Evolutionary conservation across 1,284 basidiomycete species (phyloP).

Genomic region (Cryptococcus maquisensis): DNA sequence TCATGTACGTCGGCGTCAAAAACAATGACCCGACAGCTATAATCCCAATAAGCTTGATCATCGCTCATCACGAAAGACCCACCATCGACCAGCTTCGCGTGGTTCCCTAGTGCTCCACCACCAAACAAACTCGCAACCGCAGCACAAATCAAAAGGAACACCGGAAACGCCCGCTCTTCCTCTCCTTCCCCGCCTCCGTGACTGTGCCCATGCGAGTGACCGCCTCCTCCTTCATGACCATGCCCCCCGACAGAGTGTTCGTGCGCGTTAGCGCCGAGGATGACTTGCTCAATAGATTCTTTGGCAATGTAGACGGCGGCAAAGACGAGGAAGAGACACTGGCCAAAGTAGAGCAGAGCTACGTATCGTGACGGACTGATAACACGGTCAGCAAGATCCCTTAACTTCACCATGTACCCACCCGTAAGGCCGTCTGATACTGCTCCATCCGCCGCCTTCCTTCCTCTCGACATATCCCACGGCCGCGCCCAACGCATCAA

Average conservation of each 20-base stretch:
- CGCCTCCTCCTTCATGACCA: slow-evolving; percentile 23
- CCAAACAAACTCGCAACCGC: slow-evolving; percentile 44
- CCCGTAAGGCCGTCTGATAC: slow-evolving; percentile 62
- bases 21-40: slow-evolving; percentile 40
- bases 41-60: not conserved
- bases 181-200: slow-evolving; percentile 18
- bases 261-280: slow-evolving; percentile 58
- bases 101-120: slow-evolving; percentile 61
- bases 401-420: slow-evolving; percentile 47
- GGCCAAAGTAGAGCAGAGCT: slow-evolving; percentile 77
- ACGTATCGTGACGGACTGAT: slow-evolving; percentile 66
- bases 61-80: slow-evolving; percentile 29
- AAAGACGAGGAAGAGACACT: slow-evolving; percentile 85
- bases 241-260: slow-evolving; percentile 55
- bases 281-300: slow-evolving; percentile 78
- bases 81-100: slow-evolving; percentile 66
- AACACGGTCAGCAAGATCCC: slow-evolving; percentile 4
- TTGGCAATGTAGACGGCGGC: slow-evolving; percentile 89
- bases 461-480: slow-evolving; percentile 55
- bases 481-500: slow-evolving; percentile 78
- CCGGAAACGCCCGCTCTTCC: slow-evolving; percentile 52
- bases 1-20: slow-evolving; percentile 26
- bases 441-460: slow-evolving; percentile 27
- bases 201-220: slow-evolving; percentile 17
- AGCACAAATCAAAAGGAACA: slow-evolving; percentile 59